Base-by-base conservation (phyloP, 306 rosid genomes). In the Cicer pinnatifidum region DNA sequence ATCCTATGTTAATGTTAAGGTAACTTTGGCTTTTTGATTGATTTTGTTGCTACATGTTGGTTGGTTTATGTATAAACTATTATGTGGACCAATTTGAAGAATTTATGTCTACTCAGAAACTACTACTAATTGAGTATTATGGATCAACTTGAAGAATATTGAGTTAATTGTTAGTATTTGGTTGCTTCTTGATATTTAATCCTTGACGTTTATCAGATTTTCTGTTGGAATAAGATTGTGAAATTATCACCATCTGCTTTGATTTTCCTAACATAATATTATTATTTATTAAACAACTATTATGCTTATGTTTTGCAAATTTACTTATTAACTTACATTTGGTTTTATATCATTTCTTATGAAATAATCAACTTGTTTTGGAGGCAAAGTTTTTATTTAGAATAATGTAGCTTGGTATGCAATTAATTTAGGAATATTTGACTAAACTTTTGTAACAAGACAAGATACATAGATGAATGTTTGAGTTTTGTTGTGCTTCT, bases 21-120 rank as follows among this genome's bases (percentile, higher is more conserved):
- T 75, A 82, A 50, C 52, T 53, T 75, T 73, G 84, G 59, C 59
- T 59, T 73, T 73, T 82, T 78, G 71, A 77, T 48, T 80, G 12
- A 35, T 58, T 48, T 47, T 35, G 48, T 9, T 52, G 61, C 46
- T 75, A 11, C 75, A 5, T 10, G 15, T 46, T 65, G 11, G 15
- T 40, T 65, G 59, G 60, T 38, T 73, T 83, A 63, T 65, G 59
- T 53, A 52, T 28, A 20, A 33, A 7, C 59, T 53, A 53, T 17
- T 72, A 80, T 85, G 68, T 80, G 81, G 66, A 77, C 52, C 81
- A 69, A 59, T 13, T 66, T 33, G 17, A 28, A 19, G 43, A 71
- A 57, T 39, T 76, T 56, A 54, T 60, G 54, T 71, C 4, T 47
- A 6, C 11, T 66, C 44, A 35, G 35, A 44, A 57, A 17, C 73